Percentiles rank a stretch among this genome's conserved stretches.
Evolutionary conservation across 1,284 basidiomycete genomes (phyloP).

Genomic region (Puccinia polysora): DNA sequence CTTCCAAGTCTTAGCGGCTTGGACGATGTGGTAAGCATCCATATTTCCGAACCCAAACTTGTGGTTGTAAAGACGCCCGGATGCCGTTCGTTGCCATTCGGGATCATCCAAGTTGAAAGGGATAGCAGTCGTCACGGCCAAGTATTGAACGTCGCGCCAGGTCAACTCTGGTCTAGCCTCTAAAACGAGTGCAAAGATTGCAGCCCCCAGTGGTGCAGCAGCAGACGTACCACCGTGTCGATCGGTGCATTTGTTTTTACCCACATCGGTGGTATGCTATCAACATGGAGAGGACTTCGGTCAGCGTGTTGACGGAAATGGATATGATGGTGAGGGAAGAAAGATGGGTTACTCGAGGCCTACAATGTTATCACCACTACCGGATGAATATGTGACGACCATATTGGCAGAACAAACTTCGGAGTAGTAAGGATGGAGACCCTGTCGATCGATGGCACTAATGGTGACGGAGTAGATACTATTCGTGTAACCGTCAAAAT

Average conservation of each 20-base stretch:
- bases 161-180: conserved; percentile 82
- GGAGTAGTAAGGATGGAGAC: conserved; percentile 92
- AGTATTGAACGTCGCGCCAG: conserved; percentile 94
- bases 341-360: conserved; percentile 52
- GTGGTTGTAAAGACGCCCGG: conserved; percentile 81
- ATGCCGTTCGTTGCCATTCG: conserved; percentile 84
- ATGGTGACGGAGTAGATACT: conserved; percentile 95
- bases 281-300: no score
- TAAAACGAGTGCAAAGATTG: conserved; percentile 80
- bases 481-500: conserved; percentile 99
- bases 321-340: not conserved
- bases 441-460: conserved; percentile 84
- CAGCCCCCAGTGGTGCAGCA: conserved; percentile 90
- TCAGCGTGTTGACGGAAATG: no score
- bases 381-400: conserved; percentile 91
- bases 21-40: conserved; percentile 77
- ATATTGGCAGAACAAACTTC: conserved; percentile 96
- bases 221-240: conserved; percentile 94
- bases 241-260: conserved; percentile 73
- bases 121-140: conserved; percentile 73
- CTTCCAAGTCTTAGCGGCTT: conserved; percentile 73
- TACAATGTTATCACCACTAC: conserved; percentile 86
- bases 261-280: conserved; percentile 93
- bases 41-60: conserved; percentile 94
- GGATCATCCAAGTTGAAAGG: conserved; percentile 76